A percentile compares a stretch with the other conserved stretches of the same genome.
Evolutionary conservation across 306 rosid genomes (phyloP).

Genomic region (Cicer chorassanicum): DNA sequence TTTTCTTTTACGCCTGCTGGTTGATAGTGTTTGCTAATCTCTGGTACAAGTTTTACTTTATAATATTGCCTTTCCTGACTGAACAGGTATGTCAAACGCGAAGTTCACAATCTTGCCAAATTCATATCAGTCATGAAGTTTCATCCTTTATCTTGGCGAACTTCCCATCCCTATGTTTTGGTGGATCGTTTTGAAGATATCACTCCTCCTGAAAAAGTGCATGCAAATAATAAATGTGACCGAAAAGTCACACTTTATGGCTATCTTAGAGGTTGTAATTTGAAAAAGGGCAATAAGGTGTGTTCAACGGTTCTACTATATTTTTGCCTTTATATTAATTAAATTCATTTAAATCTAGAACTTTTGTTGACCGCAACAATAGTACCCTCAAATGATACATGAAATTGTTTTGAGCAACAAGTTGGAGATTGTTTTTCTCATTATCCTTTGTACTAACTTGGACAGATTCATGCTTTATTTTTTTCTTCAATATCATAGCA

Average conservation of each 20-base stretch:
- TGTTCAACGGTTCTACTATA: slow-evolving; percentile 27
- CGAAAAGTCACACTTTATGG: slow-evolving; percentile 90
- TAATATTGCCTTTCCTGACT: slow-evolving; percentile 31
- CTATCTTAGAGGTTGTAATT: slow-evolving; percentile 88
- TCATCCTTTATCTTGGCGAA: slow-evolving; percentile 89
- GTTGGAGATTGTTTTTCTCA: slow-evolving; percentile 4
- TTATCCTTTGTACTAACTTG: not conserved
- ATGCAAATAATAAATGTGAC: slow-evolving; percentile 72
- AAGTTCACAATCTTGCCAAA: slow-evolving; percentile 89
- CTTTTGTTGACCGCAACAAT: not conserved
- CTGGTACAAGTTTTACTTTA: slow-evolving; percentile 11
- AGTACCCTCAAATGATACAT: slow-evolving; percentile 5
- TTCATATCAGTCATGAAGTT: slow-evolving; percentile 96
- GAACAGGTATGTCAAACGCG: slow-evolving; percentile 84
- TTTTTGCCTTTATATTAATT: not conserved
- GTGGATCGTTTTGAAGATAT: slow-evolving; percentile 95
- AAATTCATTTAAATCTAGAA: not conserved
- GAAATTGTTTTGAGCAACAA: slow-evolving; percentile 31
- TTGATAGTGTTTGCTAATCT: not conserved
- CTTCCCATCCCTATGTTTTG: slow-evolving; percentile 86
- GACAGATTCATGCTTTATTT: slow-evolving; percentile 14
- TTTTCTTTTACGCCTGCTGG: slow-evolving; percentile 6
- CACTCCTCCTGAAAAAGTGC: slow-evolving; percentile 84
- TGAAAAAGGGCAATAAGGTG: slow-evolving; percentile 90
- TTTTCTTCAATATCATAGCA: not conserved